Conservation (phyloP, 805 yeast species). For the Wickerhamomyces tratensis region DNA sequence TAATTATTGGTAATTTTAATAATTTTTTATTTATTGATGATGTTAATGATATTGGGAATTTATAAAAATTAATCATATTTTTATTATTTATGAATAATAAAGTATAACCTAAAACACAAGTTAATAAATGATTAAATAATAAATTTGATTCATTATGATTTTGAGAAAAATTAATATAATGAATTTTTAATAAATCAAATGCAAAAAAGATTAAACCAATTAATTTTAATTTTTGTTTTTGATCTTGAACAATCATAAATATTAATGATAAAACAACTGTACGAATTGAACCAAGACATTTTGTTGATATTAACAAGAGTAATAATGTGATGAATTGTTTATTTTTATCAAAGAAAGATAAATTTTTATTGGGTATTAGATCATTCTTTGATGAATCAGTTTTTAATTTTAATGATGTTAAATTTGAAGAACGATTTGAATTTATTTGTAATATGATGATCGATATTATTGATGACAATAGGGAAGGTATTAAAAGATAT, state of each 20-base stretch:
- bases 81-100: slow-evolving; percentile 1
- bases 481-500: slow-evolving; percentile 6
- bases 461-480: slow-evolving; percentile 9
- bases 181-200: not conserved
- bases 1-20: not conserved
- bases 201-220: no score
- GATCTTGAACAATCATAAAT: not conserved
- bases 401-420: no score
- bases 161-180: no score
- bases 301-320: not conserved
- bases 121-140: not conserved
- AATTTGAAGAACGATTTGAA: not conserved
- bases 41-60: not conserved
- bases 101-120: not conserved
- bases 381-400: no score
- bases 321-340: not conserved
- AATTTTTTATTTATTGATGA: not conserved
- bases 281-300: not conserved
- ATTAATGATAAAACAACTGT: not conserved
- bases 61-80: slow-evolving; percentile 6
- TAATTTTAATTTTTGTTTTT: no score
- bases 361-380: no score
- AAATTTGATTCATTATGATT: no score
- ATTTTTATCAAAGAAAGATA: no score
- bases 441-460: not conserved